Evolutionary conservation across 208 protist species (phyloP).

Genomic region (Acanthamoeba triangularis): DNA sequence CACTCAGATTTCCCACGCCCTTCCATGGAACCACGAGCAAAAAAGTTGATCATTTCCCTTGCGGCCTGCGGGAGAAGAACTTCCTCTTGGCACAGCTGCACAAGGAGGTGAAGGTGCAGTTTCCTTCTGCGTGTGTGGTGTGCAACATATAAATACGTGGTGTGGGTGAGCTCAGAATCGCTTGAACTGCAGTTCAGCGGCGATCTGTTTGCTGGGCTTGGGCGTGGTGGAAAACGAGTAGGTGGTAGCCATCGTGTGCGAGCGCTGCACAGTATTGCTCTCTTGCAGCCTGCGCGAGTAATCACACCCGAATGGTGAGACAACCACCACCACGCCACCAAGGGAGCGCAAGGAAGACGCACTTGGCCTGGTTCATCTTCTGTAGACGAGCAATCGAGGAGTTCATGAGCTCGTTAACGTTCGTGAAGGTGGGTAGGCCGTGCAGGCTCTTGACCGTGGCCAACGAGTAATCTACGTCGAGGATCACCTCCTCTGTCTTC

Average conservation of each 20-base stretch:
- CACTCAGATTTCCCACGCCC: not conserved
- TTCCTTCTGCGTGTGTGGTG: no score
- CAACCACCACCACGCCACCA: not conserved
- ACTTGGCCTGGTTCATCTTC: constrained; percentile 71
- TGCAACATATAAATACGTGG: not conserved
- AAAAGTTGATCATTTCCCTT: not conserved
- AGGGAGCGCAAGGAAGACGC: not conserved
- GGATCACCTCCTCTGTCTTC: constrained; percentile 10
- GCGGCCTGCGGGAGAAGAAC: no score
- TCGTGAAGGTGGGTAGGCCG: constrained; percentile 52
- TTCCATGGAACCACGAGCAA: not conserved
- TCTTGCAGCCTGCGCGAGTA: not conserved
- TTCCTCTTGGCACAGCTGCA: not conserved
- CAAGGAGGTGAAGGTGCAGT: not conserved
- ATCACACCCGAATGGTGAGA: no score
- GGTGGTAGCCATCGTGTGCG: constrained; percentile 23
- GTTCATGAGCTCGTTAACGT: constrained; percentile 42
- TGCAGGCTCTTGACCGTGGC: constrained; percentile 65
- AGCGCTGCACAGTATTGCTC: not conserved
- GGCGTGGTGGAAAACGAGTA: constrained; percentile 41
- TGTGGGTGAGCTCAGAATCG: not conserved
- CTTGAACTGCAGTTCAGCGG: constrained; percentile 28
- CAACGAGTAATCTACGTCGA: constrained; percentile 69
- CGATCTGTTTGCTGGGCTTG: not conserved
- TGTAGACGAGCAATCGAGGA: not conserved